Base-by-base conservation (phyloP, 805 yeast species). In the Brettanomyces custersianus region DNA sequence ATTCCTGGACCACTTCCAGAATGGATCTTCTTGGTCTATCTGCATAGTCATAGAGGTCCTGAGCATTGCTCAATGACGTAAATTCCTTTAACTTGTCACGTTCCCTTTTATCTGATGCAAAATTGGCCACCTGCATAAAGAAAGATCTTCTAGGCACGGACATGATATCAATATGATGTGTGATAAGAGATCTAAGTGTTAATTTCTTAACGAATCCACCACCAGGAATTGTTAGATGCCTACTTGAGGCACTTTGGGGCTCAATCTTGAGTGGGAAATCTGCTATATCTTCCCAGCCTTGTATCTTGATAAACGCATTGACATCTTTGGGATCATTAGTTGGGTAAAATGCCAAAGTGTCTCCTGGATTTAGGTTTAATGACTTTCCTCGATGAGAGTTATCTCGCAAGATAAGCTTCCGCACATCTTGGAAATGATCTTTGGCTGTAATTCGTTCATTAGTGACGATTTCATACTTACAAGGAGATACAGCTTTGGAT, bases 371-470 rank as follows among this genome's bases (percentile, higher is more conserved):
- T 46, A 72, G 83, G 2, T 47, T 40, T 11, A 65, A 48, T 1
- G 48, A 52, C 4, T 39, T 37, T 5, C 28, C 28, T 5, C 8
- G 5, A 11, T 21, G 12, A n/a, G n/a, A 11, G 12, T 13, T n/a
- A 6, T 20, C 22, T 11, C 22, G 12, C 13, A 85, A 60, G 0
- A 54, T 50, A 11, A 87, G 55, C 36, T 71, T 74, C 26, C 96
- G 66, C 2, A 90, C 94, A 53, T 92, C 97, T 56, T 92, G 97
- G 59, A 85, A 86, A 60, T 92, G 97, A 35, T 74, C 78, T 0
- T 45, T 41, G 0, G 72, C 55, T 0, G 97, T 90, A 12, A 92
- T 60, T 39, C 95, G 59, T 1, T 57, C 42, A 49, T 85, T 85
- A 2, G 42, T 31, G 0, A 42, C 38, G 5, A 88, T 65, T 8